Evolutionary conservation across 805 yeast species (phyloP).

Genomic region (Nakazawaea ernobii): DNA sequence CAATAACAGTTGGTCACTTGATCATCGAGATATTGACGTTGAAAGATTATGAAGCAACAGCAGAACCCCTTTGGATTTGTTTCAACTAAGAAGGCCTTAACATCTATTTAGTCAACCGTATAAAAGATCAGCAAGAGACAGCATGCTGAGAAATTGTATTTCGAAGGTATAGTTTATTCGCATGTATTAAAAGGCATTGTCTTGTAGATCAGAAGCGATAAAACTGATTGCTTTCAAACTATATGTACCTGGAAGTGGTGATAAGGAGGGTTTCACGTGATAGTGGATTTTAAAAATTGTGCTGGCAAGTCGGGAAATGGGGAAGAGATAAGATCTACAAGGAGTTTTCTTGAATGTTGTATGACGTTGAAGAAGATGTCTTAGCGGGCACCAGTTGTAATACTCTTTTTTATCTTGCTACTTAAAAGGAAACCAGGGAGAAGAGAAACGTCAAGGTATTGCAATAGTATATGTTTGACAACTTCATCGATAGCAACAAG

Average conservation of each 20-base stretch:
- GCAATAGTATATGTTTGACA: constrained; percentile 36
- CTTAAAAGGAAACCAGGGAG: constrained; percentile 34
- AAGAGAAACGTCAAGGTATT: constrained; percentile 38
- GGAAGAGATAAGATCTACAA: constrained; percentile 44
- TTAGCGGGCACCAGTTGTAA: constrained; percentile 28
- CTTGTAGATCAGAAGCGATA: constrained; percentile 41
- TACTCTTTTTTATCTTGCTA: constrained; percentile 28
- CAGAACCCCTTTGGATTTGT: constrained; percentile 24
- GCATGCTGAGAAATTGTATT: constrained; percentile 32
- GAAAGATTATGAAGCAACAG: constrained; percentile 27
- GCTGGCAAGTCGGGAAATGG: constrained; percentile 39
- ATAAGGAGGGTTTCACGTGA: constrained; percentile 39
- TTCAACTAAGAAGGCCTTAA: constrained; percentile 27
- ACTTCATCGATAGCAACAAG: constrained; percentile 30
- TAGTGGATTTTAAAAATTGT: constrained; percentile 47
- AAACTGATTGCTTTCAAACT: constrained; percentile 36
- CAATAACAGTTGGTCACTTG: background rate
- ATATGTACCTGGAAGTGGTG: constrained; percentile 39
- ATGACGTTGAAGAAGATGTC: constrained; percentile 39
- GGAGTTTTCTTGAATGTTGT: constrained; percentile 45
- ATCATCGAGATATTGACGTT: constrained; percentile 21
- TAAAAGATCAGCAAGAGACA: constrained; percentile 20
- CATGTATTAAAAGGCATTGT: constrained; percentile 45
- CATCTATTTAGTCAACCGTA: constrained; percentile 23
- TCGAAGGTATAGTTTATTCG: constrained; percentile 44